Base-by-base conservation (phyloP, 2,329 filamentous ascomycete genomes). In the Fragosphaeria purpurea region DNA sequence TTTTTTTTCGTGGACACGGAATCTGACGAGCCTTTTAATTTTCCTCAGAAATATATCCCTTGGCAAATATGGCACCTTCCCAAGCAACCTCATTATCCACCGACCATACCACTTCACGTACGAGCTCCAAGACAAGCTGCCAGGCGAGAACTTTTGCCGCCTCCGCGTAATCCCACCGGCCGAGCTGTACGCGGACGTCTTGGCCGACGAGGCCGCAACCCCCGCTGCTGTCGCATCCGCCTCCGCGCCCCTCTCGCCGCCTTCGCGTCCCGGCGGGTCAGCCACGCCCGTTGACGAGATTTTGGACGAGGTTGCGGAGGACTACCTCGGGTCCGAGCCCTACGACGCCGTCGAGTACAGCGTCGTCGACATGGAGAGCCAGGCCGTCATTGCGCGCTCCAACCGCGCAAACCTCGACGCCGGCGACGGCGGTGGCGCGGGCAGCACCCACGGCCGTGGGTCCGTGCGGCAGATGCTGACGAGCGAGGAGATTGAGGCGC, bases 1-100 rank as follows among this genome's bases (percentile, higher is more conserved):
- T 44, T 49, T 48, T 50, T 45, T 41, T 39, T 52, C 41, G 11
- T 22, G 22, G 22, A 22, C 22, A 22, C 3, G 22, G 22, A 3
- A 22, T 22, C 30, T 30, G 22, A 44, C 12, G 9, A 5, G 54
- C 50, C 62, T 31, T 7, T 10, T 12, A 6, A 33, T 10, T 46
- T 12, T 13, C 6, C 12, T 34, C 59, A 96, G 90, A 41, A 87
- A 81, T 43, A 85, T 97, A 57, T 88, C 87, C 2, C 74, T 97
- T 37, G 89, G 89, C 50, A 97, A 96, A 78, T 95, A 93, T 65
- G 93, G 93, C 56, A 81, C 82, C 2, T 96, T 98, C 63, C 85
- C 88, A 12, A 82, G 87, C 48, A 96, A 97, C 63, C 78, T 93
- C 35, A 80, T 98, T 44, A 79, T 98, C 55, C 85, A 88, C n/a